Base-by-base conservation (phyloP, 768 basidiomycete species). In the Harrya chromipes region DNA sequence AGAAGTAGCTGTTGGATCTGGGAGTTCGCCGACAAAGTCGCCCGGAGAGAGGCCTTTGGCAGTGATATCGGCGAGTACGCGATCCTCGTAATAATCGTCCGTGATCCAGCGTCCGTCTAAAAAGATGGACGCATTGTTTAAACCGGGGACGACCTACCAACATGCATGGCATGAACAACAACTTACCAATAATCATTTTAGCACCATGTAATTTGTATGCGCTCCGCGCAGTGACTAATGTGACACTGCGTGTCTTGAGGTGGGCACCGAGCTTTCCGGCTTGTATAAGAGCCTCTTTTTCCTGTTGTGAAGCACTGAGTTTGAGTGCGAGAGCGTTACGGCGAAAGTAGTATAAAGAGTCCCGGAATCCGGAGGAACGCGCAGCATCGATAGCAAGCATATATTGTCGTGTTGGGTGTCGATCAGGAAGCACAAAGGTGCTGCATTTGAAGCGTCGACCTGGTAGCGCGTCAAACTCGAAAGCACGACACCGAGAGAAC, bases 331-430 rank as follows among this genome's bases (percentile, higher is more conserved):
- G 82, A 0, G 83, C 82, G 55, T 95, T 97, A 6, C 93, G 81
- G 3, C 97, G 87, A 71, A 97, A 94, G 70, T 97, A 97, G 70
- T 97, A 97, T n/a, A 98, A 74, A 9, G 97, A 97, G 68, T 98
- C 97, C 41, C 93, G 82, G 71, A 93, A 97, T 4, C 97, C 97
- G 17, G 92, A 94, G 9, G 91, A 90, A 23, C 95, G 84, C 1
- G 97, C 97, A 4, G 94, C 95, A 62, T 99, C 97, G 50, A 99
- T 98, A 19, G 95, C 94, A 36, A 98, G 87, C 82, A 97, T 90
- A 71, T 97, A 99, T 52, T 82, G 76, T 39, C 87, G 80, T 23
- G 89, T 80, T 9, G 92, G 85, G 60, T 97, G 85, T 19, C 95
- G 82, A 48, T 82, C 83, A 0, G 91, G 87, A 6, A 94, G 81